Base-by-base conservation (phyloP, 345 rosid species). In the Lepidium aucheri region DNA sequence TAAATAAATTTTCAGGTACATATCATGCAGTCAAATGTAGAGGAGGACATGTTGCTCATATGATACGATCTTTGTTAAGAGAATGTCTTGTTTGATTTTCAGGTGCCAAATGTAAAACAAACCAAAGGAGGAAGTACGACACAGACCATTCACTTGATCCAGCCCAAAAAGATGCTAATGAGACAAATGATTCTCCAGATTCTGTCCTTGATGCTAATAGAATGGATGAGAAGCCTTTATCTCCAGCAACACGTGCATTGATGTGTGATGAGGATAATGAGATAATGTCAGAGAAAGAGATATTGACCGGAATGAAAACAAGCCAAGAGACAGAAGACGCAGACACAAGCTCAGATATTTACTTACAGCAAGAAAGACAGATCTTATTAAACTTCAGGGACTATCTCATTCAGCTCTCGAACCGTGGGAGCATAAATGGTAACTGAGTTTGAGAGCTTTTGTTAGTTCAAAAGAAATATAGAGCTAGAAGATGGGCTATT, bases 261-360 rank as follows among this genome's bases (percentile, higher is more conserved):
- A 78, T 81, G 87, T 85, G 91, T 75, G 84, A 83, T 66, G 91
- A 85, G 38, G 78, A 85, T 56, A 84, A 78, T 62, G 52, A 65
- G 65, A 38, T 74, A 14, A 30, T 36, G 7, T 40, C 73, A 60
- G 73, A 67, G 73, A 74, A 60, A 67, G 68, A 66, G 30, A 44
- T 63, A n/a, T 67, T 18, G 3, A 39, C 73, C 11, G 5, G 10
- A 36, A 63, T 67, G 24, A 63, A 52, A 73, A 40, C 61, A 66
- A 67, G 34, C 52, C 30, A 53, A 52, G 76, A 52, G 56, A 58
- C 59, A 38, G 53, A 68, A 68, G 77, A 61, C 36, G 51, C 7
- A 61, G 69, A 68, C 24, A 61, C 65, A 67, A 73, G 60, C 75
- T 74, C 81, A 38, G 74, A 58, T 72, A 24, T 72, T 33, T 83